Conservation (phyloP, 371 early-diverging fungal genomes). For the Rhizomucor pusillus region DNA sequence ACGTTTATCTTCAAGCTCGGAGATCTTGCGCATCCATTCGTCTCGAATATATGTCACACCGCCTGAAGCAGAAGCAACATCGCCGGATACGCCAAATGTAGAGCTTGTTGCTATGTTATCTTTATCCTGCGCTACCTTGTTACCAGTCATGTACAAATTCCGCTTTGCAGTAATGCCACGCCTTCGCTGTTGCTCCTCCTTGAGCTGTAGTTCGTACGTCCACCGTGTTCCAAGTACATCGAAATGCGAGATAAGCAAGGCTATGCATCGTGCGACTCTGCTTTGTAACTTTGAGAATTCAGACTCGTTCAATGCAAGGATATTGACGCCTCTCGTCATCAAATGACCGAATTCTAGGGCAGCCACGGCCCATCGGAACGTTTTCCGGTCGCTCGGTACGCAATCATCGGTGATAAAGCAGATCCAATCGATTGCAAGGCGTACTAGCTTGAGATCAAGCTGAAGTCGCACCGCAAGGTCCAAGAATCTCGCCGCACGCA, state of each 20-base stretch:
- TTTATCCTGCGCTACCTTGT: slow-evolving; percentile 24
- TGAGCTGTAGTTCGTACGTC: slow-evolving; percentile 48
- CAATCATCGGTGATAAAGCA: slow-evolving; percentile 81
- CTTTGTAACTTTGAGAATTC: slow-evolving; percentile 72
- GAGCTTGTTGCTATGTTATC: slow-evolving; percentile 43
- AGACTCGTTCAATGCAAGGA: slow-evolving; percentile 62
- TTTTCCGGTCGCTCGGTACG: slow-evolving; percentile 73
- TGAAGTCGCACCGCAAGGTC: slow-evolving; percentile 53
- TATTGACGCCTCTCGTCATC: slow-evolving; percentile 73
- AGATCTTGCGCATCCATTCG: slow-evolving; percentile 55
- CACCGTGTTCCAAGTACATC: slow-evolving; percentile 70
- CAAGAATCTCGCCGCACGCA: slow-evolving; percentile 65
- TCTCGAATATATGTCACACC: slow-evolving; percentile 50
- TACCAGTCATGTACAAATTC: slow-evolving; percentile 31
- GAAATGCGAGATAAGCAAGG: slow-evolving; percentile 78
- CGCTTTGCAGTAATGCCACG: slow-evolving; percentile 36
- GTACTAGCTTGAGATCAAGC: slow-evolving; percentile 60
- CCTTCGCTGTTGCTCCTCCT: slow-evolving; percentile 43
- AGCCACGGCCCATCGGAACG: slow-evolving; percentile 86
- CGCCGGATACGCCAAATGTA: slow-evolving; percentile 42
- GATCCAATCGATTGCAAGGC: slow-evolving; percentile 84
- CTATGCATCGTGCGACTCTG: slow-evolving; percentile 77
- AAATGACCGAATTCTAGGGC: slow-evolving; percentile 84
- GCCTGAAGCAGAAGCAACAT: slow-evolving; percentile 22
- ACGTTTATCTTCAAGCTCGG: slow-evolving; percentile 49